Percentiles rank a stretch among this genome's conserved stretches.
phyloP scores from a whole-genome alignment of 768 basidiomycete genomes.

The Kwoniella shandongensis region DNA sequence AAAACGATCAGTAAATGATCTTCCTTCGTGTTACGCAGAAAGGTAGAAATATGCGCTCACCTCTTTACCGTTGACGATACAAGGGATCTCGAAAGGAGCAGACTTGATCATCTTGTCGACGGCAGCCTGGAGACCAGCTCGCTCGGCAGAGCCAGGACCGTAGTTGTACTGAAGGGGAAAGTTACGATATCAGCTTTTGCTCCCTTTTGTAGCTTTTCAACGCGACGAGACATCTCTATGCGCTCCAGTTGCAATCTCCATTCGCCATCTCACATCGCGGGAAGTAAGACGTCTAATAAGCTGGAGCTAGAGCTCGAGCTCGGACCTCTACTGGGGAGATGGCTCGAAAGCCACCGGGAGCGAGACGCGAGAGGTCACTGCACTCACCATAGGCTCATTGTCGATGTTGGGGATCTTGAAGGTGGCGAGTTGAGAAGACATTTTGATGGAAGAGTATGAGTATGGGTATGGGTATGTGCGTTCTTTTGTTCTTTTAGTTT shows the following conservation, averaged over 20 bases:
- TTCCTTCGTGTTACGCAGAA: not conserved
- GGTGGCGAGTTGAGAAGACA: slow-evolving; percentile 61
- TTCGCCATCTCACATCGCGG: not conserved
- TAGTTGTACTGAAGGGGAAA: slow-evolving; percentile 64
- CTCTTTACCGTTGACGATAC: slow-evolving; percentile 83
- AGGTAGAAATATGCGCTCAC: slow-evolving; percentile 56
- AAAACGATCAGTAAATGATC: not conserved
- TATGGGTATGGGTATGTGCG: too few species aligned
- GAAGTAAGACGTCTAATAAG: slow-evolving; percentile 1
- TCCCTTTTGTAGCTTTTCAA: too few species aligned
- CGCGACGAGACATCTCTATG: too few species aligned
- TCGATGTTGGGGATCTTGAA: slow-evolving; percentile 82
- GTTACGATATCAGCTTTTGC: slow-evolving; percentile 4
- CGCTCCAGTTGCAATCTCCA: too few species aligned
- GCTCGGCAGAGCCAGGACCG: slow-evolving; percentile 74
- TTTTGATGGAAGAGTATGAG: too few species aligned
- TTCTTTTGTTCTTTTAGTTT: too few species aligned
- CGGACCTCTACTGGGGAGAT: too few species aligned
- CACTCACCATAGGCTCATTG: slow-evolving; percentile 89
- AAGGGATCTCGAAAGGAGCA: slow-evolving; percentile 88
- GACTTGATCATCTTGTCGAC: slow-evolving; percentile 75
- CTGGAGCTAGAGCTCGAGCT: too few species aligned
- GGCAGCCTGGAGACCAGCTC: slow-evolving; percentile 69
- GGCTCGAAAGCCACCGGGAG: not conserved
- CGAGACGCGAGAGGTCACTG: too few species aligned